These are phyloP conservation scores for Thermomucor indicae-seudaticae DNA, from an alignment of 371 early-diverging fungal genomes.

Conservation along the genomic window DNA sequence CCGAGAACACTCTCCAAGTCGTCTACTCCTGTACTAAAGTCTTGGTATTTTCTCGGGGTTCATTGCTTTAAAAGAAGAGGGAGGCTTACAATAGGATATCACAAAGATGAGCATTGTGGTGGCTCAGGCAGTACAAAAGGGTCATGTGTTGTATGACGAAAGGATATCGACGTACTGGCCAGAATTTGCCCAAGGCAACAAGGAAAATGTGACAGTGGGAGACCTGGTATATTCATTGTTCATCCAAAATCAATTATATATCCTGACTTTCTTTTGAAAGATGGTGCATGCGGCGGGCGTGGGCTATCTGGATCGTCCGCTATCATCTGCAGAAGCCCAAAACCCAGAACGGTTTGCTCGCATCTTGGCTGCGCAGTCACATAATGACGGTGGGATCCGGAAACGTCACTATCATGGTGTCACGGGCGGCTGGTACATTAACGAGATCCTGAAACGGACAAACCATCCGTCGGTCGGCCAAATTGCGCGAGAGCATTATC, in stretches of 20 bases:
- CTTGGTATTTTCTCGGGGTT: slow-evolving; percentile 26
- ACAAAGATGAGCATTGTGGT: too few relatives aligned
- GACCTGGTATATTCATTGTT: slow-evolving; percentile 37
- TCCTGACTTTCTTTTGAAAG: slow-evolving; percentile 11
- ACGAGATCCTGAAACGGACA: slow-evolving; percentile 64
- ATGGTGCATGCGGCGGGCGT: slow-evolving; percentile 69
- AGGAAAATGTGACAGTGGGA: slow-evolving; percentile 62
- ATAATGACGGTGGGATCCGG: slow-evolving; percentile 52
- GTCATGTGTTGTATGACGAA: slow-evolving; percentile 48
- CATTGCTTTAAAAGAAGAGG: not conserved
- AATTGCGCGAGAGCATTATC: slow-evolving; percentile 45
- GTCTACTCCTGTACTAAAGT: slow-evolving; percentile 66
- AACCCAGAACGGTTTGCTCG: slow-evolving; percentile 30
- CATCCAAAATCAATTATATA: too few relatives aligned
- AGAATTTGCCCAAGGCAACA: slow-evolving; percentile 70
- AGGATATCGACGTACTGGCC: slow-evolving; percentile 68
- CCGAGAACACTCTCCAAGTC: slow-evolving; percentile 54
- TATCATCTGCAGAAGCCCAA: slow-evolving; percentile 20
- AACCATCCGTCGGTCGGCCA: slow-evolving; percentile 52
- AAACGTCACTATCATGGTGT: slow-evolving; percentile 61
- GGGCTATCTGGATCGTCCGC: slow-evolving; percentile 41
- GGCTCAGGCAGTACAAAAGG: slow-evolving; percentile 58
- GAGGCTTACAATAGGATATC: slow-evolving; percentile 19
- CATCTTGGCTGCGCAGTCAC: slow-evolving; percentile 55
- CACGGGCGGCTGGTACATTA: slow-evolving; percentile 67